These are phyloP conservation scores for Petrea volubilis DNA, from an alignment of 257 asterid species.

Conservation along the genomic window DNA sequence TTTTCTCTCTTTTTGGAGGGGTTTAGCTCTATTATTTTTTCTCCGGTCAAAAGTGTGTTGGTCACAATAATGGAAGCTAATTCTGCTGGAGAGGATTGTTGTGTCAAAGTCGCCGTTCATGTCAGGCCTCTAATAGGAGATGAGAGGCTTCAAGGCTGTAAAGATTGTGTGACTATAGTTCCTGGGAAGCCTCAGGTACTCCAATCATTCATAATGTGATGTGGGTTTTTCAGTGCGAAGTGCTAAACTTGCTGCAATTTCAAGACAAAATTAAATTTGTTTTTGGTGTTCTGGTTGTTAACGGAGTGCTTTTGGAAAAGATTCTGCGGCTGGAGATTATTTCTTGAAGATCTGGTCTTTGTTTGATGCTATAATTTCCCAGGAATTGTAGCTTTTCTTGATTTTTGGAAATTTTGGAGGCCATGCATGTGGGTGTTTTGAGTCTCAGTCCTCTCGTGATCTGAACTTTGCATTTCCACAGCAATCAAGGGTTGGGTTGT, in stretches of 20 bases:
- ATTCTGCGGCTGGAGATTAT: constrained; percentile 17
- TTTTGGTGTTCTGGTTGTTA: constrained; percentile 12
- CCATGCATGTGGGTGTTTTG: constrained; percentile 42
- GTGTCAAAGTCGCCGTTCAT: constrained; percentile 97
- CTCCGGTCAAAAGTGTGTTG: neutral
- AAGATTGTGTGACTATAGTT: constrained; percentile 84
- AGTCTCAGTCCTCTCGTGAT: constrained; percentile 20
- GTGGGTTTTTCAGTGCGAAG: constrained; percentile 8
- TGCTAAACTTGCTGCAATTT: constrained; percentile 12
- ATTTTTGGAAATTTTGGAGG: neutral
- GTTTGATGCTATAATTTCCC: constrained; percentile 15
- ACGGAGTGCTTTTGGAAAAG: constrained; percentile 14
- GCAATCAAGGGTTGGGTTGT: constrained; percentile 14
- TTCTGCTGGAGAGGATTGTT: constrained; percentile 76
- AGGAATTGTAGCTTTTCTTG: constrained; percentile 17
- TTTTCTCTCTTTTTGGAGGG: neutral
- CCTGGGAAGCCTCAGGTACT: constrained; percentile 96
- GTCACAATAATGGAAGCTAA: constrained; percentile 41
- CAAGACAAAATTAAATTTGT: neutral
- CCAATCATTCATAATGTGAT: constrained; percentile 34
- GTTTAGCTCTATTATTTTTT: neutral
- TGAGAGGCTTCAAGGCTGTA: constrained; percentile 94
- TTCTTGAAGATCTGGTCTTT: constrained; percentile 45
- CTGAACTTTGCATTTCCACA: constrained; percentile 21
- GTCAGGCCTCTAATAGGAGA: constrained; percentile 93